Base-by-base conservation (phyloP, 495 filamentous ascomycete genomes). In the Filosporella fistucella region DNA sequence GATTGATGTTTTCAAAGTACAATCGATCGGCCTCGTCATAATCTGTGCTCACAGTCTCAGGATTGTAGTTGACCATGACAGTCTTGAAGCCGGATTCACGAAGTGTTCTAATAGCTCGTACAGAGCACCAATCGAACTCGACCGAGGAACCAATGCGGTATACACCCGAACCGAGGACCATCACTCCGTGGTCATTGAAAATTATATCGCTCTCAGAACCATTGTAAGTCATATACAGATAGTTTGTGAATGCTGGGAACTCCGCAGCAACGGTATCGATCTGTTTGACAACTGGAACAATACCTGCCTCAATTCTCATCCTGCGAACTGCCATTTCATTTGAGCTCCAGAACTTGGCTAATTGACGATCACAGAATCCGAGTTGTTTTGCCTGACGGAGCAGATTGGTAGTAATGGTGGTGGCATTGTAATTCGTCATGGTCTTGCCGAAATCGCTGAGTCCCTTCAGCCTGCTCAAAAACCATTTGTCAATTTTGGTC, bases 121-220 rank as follows among this genome's bases (percentile, higher is more conserved):
- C 93, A n/a, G 93, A 95, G 63, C 93, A 98, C 93, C 93, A 98
- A 64, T 98, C 93, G 63, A 98, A 98, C 62, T 98, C 93, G 42
- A 98, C 93, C 0, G 91, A 96, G 1, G 91, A 96, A 37, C 93
- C 93, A 57, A 98, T 98, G 54, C 93, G 81, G 70, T 98, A 98
- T 17, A 98, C 93, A 63, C 93, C 93, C 13, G 93, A 97, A 12
- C 93, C 93, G 17, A 98, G 72, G 6, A 98, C 93, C 91, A 97
- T 98, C 21, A 83, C 81, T 61, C 93, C 93, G 47, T 88, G 80
- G 58, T 98, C 93, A 23, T 88, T 71, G 53, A 97, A 96, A 10
- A 58, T 62, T 44, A 97, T 71, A 59, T 98, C 93, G 51, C 90
- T 84, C 64, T 91, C 86, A 16, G 80, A 82, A 13, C 84, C 91